Conservation (phyloP, 116 monocot genomes). For the Papilionanthe hybrid region DNA sequence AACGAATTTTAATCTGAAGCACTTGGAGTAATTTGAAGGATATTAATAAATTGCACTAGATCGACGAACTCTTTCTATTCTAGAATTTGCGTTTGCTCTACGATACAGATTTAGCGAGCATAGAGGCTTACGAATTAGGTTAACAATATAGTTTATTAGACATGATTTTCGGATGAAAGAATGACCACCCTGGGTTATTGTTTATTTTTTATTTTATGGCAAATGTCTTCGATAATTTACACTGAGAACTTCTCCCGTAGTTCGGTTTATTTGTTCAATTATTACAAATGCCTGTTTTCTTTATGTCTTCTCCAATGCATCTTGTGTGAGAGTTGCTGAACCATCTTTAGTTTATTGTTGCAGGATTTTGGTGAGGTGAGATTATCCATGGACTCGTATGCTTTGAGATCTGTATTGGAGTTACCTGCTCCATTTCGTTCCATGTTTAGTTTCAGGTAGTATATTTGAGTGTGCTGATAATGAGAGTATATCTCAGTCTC, state of each 20-base stretch:
- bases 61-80: background rate
- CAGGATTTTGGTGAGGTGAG: slow-evolving; percentile 20
- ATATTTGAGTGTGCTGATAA: background rate
- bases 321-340: background rate
- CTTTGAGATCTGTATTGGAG: slow-evolving; percentile 67
- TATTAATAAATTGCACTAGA: background rate
- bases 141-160: background rate
- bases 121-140: background rate
- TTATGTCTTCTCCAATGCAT: too few species aligned
- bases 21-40: background rate
- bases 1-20: background rate
- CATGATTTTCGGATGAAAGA: background rate
- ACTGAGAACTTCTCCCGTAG: background rate
- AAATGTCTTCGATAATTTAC: background rate
- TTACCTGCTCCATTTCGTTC: slow-evolving; percentile 68
- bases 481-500: background rate
- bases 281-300: background rate
- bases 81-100: background rate
- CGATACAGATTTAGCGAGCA: background rate
- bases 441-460: slow-evolving; percentile 79
- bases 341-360: background rate
- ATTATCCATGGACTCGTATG: slow-evolving; percentile 48
- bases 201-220: background rate
- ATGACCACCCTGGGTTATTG: background rate
- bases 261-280: background rate